Conservation (phyloP, 495 filamentous ascomycete genomes). For the Aspergillus indologenus region DNA sequence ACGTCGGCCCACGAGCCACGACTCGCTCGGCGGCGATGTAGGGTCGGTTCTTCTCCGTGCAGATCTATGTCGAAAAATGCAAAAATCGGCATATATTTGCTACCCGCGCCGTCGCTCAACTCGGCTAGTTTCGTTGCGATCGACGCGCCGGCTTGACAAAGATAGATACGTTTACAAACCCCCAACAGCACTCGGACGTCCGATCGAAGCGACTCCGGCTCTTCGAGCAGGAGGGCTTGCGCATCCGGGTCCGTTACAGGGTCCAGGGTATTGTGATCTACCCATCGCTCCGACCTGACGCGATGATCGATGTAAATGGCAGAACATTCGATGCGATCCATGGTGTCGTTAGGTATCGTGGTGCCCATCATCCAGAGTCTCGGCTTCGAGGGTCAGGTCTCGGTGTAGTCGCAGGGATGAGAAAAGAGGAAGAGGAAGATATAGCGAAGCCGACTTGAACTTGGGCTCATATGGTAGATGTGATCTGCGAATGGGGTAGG, state of each 20-base stretch:
- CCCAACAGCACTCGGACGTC: constrained; percentile 50
- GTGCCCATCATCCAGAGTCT: constrained; percentile 15
- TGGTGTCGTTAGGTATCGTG: constrained; percentile 34
- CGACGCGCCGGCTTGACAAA: constrained; percentile 66
- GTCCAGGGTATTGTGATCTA: constrained; percentile 41
- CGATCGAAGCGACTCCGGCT: constrained; percentile 47
- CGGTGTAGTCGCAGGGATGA: constrained; percentile 8
- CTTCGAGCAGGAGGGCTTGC: constrained; percentile 35
- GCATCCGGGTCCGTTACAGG: constrained; percentile 24
- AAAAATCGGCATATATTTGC: constrained; percentile 66
- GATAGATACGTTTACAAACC: constrained; percentile 58
- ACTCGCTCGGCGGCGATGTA: constrained; percentile 36
- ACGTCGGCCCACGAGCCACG: constrained; percentile 38
- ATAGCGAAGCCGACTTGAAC: constrained; percentile 13
- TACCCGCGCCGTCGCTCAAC: constrained; percentile 60
- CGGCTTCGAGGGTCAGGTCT: constrained; percentile 17
- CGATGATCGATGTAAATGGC: constrained; percentile 82
- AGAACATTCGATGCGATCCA: constrained; percentile 72
- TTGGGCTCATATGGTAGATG: constrained; percentile 21
- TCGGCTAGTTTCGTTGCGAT: constrained; percentile 68
- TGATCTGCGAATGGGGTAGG: background rate
- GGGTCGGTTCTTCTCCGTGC: constrained; percentile 27
- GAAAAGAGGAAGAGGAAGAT: constrained; percentile 12
- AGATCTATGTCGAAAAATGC: constrained; percentile 69
- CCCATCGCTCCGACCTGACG: constrained; percentile 60